Conservation (phyloP, 371 early-diverging fungal genomes). For the Catenaria anguillulae region DNA sequence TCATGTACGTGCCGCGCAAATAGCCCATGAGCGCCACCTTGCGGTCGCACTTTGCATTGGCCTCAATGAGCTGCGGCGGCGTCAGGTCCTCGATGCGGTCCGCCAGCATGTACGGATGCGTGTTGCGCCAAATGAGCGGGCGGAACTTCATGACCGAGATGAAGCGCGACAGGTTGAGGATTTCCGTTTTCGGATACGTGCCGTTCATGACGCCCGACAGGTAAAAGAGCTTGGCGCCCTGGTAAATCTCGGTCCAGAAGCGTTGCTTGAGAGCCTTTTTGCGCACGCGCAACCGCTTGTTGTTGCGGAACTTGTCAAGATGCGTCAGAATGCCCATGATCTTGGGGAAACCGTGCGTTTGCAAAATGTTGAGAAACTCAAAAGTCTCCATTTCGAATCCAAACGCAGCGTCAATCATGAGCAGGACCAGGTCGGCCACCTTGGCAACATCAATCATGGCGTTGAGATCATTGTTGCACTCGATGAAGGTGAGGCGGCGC, state of each 20-base stretch:
- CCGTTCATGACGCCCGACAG: slow-evolving; percentile 88
- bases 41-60: slow-evolving; percentile 72
- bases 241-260: slow-evolving; percentile 97
- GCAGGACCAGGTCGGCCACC: slow-evolving; percentile 89
- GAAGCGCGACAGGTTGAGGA: slow-evolving; percentile 85
- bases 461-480: slow-evolving; percentile 91
- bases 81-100: slow-evolving; percentile 96
- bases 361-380: slow-evolving; percentile 95
- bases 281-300: slow-evolving; percentile 69
- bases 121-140: slow-evolving; percentile 89
- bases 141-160: slow-evolving; percentile 94
- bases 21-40: slow-evolving; percentile 89
- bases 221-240: slow-evolving; percentile 94
- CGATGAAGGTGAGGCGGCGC: slow-evolving; percentile 89
- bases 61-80: slow-evolving; percentile 65
- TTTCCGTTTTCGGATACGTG: slow-evolving; percentile 78
- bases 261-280: slow-evolving; percentile 91
- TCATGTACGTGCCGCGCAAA: slow-evolving; percentile 82
- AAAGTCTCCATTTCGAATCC: slow-evolving; percentile 99
- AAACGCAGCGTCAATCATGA: slow-evolving; percentile 90
- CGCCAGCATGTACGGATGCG: slow-evolving; percentile 86
- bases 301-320: slow-evolving; percentile 81
- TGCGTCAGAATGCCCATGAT: slow-evolving; percentile 95
- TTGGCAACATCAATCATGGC: slow-evolving; percentile 96
- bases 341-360: slow-evolving; percentile 94